These are phyloP conservation scores for Arthrobotrys entomopaga DNA, from an alignment of 2,329 filamentous ascomycete species.

Conservation along the genomic window DNA sequence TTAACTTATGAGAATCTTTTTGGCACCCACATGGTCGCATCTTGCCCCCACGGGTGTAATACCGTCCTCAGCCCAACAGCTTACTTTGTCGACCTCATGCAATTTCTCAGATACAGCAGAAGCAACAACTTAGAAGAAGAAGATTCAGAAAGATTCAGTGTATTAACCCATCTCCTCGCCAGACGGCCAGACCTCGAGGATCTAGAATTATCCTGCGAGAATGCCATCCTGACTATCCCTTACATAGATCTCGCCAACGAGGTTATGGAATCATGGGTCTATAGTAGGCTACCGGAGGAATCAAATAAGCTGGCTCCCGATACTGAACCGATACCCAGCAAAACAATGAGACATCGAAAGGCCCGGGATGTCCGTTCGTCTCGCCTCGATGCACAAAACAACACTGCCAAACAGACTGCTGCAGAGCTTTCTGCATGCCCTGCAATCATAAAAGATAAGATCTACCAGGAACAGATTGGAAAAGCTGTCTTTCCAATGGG, in stretches of 20 bases:
- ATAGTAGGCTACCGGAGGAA: background rate
- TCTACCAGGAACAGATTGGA: slow-evolving; percentile 23
- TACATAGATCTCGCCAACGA: slow-evolving; percentile 61
- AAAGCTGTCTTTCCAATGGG: slow-evolving; percentile 17
- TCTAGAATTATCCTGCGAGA: slow-evolving; percentile 59
- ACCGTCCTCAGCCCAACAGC: slow-evolving; percentile 55
- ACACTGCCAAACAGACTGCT: background rate
- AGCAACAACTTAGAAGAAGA: background rate
- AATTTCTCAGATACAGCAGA: slow-evolving; percentile 55
- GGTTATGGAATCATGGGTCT: slow-evolving; percentile 58
- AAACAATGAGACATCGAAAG: background rate
- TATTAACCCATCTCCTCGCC: slow-evolving; percentile 56
- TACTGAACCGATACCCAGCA: background rate
- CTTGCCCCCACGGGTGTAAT: slow-evolving; percentile 54
- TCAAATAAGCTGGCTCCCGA: background rate
- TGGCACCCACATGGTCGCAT: slow-evolving; percentile 6
- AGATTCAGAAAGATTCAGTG: slow-evolving; percentile 55
- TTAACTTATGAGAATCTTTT: slow-evolving; percentile 19
- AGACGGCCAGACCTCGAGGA: slow-evolving; percentile 59
- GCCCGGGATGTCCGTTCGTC: background rate
- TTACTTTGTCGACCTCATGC: slow-evolving; percentile 59
- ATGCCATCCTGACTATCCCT: slow-evolving; percentile 59
- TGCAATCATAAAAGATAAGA: background rate
- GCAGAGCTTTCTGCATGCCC: slow-evolving; percentile 10
- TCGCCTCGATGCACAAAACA: slow-evolving; percentile 3